Percentiles rank a stretch among this genome's conserved stretches.
These are phyloP conservation scores for Polyporus tsugae DNA, from an alignment of 1,284 basidiomycete genomes.

Conservation along the genomic window DNA sequence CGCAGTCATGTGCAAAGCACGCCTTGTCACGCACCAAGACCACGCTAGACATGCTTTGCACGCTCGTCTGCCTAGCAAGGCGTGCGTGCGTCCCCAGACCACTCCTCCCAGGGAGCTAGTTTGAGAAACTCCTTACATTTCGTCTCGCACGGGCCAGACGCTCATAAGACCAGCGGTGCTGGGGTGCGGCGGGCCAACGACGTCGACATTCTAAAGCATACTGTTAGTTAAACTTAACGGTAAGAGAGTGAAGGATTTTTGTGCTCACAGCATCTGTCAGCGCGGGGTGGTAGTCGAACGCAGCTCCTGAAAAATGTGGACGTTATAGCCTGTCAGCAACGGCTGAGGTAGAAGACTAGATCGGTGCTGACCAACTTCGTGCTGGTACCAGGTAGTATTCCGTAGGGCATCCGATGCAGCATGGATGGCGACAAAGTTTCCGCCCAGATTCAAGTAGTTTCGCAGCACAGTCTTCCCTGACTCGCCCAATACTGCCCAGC, in stretches of 20 bases:
- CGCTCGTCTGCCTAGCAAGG: no score
- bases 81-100: no score
- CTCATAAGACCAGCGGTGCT: constrained; percentile 70
- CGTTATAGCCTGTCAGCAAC: neutral
- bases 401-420: constrained; percentile 74
- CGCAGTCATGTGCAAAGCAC: neutral
- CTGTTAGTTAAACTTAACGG: neutral
- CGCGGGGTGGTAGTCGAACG: constrained; percentile 80
- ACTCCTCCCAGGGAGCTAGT: neutral
- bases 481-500: constrained; percentile 62
- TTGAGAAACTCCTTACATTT: constrained; percentile 52
- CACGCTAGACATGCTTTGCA: no score
- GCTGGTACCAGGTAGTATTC: constrained; percentile 70
- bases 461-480: constrained; percentile 68
- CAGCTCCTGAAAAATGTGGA: constrained; percentile 53
- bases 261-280: constrained; percentile 65
- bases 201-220: constrained; percentile 62
- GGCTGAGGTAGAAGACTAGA: neutral
- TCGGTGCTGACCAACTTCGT: constrained; percentile 50
- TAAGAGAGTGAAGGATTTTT: neutral
- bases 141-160: constrained; percentile 69
- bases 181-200: constrained; percentile 69
- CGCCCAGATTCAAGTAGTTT: constrained; percentile 72
- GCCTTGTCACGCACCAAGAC: neutral
- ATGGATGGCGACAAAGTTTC: constrained; percentile 77